Evolutionary conservation across 1,284 basidiomycete species (phyloP).

Genomic region (Ustilago crameri): DNA sequence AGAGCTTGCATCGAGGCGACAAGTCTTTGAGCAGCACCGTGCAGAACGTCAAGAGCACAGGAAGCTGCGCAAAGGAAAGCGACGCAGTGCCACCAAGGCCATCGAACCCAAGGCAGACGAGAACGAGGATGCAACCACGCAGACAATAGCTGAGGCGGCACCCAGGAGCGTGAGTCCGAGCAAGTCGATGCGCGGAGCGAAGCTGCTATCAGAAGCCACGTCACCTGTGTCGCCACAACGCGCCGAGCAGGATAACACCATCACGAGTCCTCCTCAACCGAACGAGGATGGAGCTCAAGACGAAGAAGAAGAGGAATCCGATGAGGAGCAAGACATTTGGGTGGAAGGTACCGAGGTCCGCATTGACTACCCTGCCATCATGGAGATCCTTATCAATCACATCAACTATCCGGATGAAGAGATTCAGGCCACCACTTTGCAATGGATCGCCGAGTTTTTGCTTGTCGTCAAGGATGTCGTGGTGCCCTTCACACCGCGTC

Average conservation of each 20-base stretch:
- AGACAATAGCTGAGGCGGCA: slow-evolving; percentile 32
- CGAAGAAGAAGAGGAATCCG: slow-evolving; percentile 65
- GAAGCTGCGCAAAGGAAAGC: slow-evolving; percentile 72
- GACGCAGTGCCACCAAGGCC: not conserved
- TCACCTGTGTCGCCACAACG: slow-evolving; percentile 21
- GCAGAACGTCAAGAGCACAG: slow-evolving; percentile 29
- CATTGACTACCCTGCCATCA: slow-evolving; percentile 89
- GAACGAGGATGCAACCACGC: slow-evolving; percentile 70
- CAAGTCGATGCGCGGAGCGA: slow-evolving; percentile 22
- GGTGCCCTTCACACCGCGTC: slow-evolving; percentile 90
- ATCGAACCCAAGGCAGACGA: slow-evolving; percentile 4
- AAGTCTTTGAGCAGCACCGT: slow-evolving; percentile 34
- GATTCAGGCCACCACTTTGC: slow-evolving; percentile 72
- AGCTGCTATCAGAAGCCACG: slow-evolving; percentile 17
- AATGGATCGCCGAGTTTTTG: slow-evolving; percentile 93
- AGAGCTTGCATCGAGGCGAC: slow-evolving; percentile 35
- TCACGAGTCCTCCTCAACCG: slow-evolving; percentile 1
- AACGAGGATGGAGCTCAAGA: slow-evolving; percentile 20
- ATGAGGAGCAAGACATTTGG: slow-evolving; percentile 75
- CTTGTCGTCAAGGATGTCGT: slow-evolving; percentile 89
- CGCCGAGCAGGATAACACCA: slow-evolving; percentile 6
- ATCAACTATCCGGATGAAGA: slow-evolving; percentile 77
- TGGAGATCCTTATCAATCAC: slow-evolving; percentile 93
- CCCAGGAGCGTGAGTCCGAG: slow-evolving; percentile 30
- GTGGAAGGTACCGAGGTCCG: slow-evolving; percentile 90